Evolutionary conservation across 495 filamentous ascomycete species (phyloP), one percentile per base, ranked within the genome.

Genomic region (Penicillium subrubescens): DNA sequence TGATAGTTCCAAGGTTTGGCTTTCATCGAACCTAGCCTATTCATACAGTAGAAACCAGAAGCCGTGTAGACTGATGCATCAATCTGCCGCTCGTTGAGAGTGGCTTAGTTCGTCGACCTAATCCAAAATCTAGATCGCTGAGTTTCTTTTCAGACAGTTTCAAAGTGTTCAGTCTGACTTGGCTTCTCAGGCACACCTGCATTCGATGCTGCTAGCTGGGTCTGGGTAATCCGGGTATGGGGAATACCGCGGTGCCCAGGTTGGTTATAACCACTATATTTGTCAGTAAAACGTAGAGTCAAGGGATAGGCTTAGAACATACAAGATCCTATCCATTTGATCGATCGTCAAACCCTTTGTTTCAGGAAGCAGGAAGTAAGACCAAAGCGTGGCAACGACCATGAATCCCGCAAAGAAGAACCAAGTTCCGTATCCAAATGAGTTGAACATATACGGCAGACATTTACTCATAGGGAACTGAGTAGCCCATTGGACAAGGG

Each of bases 331-430:
- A 51, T 51, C 48, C 25, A 77, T 76, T 56, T 75, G 72, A 44
- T 77, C 73, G 29, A 76, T 71, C 27, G 70, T 68, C 33, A 76
- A 60, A 17, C 73, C 75, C 57, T 76, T 76, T 4, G 75, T 78
- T 59, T 76, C 75, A 8, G 67, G 75, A 31, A 78, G 73, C 31
- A 72, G 71, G 63, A 77, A 77, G 56, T 55, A 77, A 1, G 75
- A 67, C 53, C 73, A 79, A n/a, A 75, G 55, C 10, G 65, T 67
- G 11, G 73, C 74, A 34, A 57, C 35, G 6, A 77, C 39, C 21
- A 75, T 57, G 53, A 65, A 72, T 12, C 51, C 64, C 5, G 74
- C 74, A 39, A 77, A 77, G 59, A 77, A 77, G 23, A 75, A 65
- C 58, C 69, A 77, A 0, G 71, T 72, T 10, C 74, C 73, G 33